Conservation (phyloP, 352 stramenopile genomes). For the Globisporangium recalcitrans region DNA sequence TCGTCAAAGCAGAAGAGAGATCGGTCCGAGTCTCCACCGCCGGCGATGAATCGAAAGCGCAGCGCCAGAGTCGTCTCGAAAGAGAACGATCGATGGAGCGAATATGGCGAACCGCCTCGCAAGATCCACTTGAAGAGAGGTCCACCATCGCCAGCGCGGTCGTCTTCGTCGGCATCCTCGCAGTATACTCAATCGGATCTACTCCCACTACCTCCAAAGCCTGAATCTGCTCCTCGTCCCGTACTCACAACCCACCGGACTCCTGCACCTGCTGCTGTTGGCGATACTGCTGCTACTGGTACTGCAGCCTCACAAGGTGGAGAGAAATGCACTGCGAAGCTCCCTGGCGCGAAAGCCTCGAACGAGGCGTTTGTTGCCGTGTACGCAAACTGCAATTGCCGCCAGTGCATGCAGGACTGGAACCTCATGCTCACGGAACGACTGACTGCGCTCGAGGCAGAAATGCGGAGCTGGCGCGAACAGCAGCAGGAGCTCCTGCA, state of each 20-base stretch:
- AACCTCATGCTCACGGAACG: constrained; percentile 13
- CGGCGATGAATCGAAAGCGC: constrained; percentile 1
- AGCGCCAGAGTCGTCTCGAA: neutral
- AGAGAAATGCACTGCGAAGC: constrained; percentile 1
- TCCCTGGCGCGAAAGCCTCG: constrained; percentile 10
- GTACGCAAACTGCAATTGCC: constrained; percentile 19
- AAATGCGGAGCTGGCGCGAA: neutral
- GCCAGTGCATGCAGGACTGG: constrained; percentile 18
- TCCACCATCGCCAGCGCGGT: neutral
- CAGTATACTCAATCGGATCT: neutral
- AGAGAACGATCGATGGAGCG: neutral
- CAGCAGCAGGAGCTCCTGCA: neutral
- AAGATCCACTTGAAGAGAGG: constrained; percentile 6
- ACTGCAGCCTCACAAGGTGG: neutral
- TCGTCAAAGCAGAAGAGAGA: constrained; percentile 3
- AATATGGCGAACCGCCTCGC: neutral
- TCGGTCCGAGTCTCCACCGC: neutral
- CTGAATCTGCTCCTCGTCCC: neutral
- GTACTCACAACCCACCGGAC: neutral
- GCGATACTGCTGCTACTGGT: neutral
- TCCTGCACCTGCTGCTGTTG: neutral
- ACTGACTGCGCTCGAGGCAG: constrained; percentile 8
- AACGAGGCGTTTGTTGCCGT: constrained; percentile 10
- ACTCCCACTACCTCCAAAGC: neutral
- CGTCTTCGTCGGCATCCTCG: neutral